These are phyloP conservation scores for Ogataea nonfermentans DNA, from an alignment of 805 yeast genomes.

Conservation along the genomic window DNA sequence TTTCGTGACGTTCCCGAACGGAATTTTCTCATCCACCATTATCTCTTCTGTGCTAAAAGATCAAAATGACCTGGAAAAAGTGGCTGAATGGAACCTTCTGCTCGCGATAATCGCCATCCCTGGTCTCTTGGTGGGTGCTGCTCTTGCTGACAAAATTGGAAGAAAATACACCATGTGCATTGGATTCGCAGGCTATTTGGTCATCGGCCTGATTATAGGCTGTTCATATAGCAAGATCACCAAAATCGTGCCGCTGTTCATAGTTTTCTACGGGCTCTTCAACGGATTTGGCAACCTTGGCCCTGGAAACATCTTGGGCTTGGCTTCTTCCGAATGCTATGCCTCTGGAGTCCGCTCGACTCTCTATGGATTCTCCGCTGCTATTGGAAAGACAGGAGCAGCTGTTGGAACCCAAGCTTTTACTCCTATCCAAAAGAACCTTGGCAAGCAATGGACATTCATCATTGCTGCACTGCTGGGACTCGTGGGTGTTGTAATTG, in stretches of 20 bases:
- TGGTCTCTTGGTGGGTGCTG: constrained; percentile 71
- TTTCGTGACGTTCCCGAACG: constrained; percentile 77
- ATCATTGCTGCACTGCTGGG: constrained; percentile 78
- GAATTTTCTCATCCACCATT: constrained; percentile 53
- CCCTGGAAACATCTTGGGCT: constrained; percentile 76
- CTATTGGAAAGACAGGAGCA: constrained; percentile 83
- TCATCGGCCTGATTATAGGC: constrained; percentile 71
- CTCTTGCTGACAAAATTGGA: constrained; percentile 60
- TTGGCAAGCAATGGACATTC: constrained; percentile 74
- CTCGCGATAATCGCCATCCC: constrained; percentile 67
- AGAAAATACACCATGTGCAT: constrained; percentile 68
- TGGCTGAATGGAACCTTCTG: constrained; percentile 73
- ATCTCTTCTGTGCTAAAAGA: constrained; percentile 48
- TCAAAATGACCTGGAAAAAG: constrained; percentile 44
- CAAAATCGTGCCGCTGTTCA: constrained; percentile 60
- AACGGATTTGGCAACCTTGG: constrained; percentile 71
- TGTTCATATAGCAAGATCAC: constrained; percentile 55
- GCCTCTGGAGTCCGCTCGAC: constrained; percentile 81
- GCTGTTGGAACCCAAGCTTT: constrained; percentile 75
- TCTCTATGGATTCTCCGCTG: constrained; percentile 72
- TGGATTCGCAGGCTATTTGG: constrained; percentile 69
- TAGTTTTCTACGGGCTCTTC: constrained; percentile 72
- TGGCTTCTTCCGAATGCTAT: constrained; percentile 61
- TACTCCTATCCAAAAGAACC: constrained; percentile 60
- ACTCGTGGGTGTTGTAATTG: constrained; percentile 56